A percentile compares a stretch with the other conserved stretches of the same genome.
Conservation (phyloP, 2,329 filamentous ascomycete genomes). For the Epicoccum sorghinum region DNA sequence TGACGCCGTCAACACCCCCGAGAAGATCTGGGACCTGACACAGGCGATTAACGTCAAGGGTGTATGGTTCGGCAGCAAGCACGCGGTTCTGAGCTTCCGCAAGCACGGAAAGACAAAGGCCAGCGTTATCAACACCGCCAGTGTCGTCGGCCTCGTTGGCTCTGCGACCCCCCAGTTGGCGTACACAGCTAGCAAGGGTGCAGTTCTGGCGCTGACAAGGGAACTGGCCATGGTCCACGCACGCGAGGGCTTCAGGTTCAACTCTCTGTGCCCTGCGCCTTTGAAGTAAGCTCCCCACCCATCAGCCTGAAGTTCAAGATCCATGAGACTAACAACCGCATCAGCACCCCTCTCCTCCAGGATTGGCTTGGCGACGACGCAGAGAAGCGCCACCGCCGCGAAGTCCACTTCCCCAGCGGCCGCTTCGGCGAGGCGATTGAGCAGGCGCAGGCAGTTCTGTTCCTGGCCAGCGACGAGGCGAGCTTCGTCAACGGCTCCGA, state of each 20-base stretch:
- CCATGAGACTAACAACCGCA: slow-evolving; percentile 20
- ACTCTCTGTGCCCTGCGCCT: slow-evolving; percentile 86
- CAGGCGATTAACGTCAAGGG: slow-evolving; percentile 97
- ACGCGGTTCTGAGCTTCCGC: slow-evolving; percentile 82
- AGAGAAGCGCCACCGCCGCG: slow-evolving; percentile 79
- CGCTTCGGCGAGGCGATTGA: slow-evolving; percentile 93
- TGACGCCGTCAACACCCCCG: slow-evolving; percentile 77
- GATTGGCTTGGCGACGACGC: slow-evolving; percentile 91
- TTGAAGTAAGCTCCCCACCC: slow-evolving; percentile 66
- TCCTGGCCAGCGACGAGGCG: slow-evolving; percentile 85
- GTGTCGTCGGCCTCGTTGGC: slow-evolving; percentile 84
- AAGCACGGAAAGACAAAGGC: slow-evolving; percentile 78
- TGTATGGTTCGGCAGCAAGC: slow-evolving; percentile 96
- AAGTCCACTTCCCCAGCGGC: slow-evolving; percentile 87
- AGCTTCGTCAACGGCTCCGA: slow-evolving; percentile 91
- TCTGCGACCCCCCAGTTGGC: slow-evolving; percentile 87
- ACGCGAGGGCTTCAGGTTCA: slow-evolving; percentile 87
- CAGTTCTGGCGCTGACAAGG: slow-evolving; percentile 85
- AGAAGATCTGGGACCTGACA: slow-evolving; percentile 92
- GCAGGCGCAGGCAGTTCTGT: slow-evolving; percentile 87
- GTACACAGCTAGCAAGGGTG: slow-evolving; percentile 93
- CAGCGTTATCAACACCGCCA: slow-evolving; percentile 91
- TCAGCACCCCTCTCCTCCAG: slow-evolving; percentile 81
- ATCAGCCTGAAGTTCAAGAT: too few species aligned
- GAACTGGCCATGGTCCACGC: slow-evolving; percentile 93